Base-by-base conservation (phyloP, 2,329 filamentous ascomycete genomes). In the Fusarium praegraminearum region DNA sequence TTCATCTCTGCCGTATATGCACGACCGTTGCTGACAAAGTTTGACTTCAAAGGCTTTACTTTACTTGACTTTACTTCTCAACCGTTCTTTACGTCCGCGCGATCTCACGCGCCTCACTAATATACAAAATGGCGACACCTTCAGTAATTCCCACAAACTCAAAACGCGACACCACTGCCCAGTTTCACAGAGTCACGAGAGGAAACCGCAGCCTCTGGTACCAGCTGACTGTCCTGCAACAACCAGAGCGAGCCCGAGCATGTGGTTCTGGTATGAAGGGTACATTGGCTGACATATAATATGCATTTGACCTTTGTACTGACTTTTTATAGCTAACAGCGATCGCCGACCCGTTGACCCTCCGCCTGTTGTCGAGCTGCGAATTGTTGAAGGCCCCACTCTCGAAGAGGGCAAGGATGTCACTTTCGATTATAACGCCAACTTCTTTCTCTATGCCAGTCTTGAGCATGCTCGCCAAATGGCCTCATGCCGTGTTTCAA, bases 241-340 rank as follows among this genome's bases (percentile, higher is more conserved):
- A 98, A 79, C 96, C 96, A 22, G 92, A 97, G 82, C 92, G 94
- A 76, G 95, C 96, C 51, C 89, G 96, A 84, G 96, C 96, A 57
- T 99, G 96, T 80, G 96, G 96, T 76, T 94, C 94, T 57, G 96
- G 96, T 64, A 93, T 93, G 56, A 98, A 98, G 83, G 97, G 93
- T 97, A 86, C 81, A 91, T 74, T 41, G 35, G 41, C 43, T 60
- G 20, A 38, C 13, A 7, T 32, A n/a, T 36, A 53, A 15, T 50
- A 50, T 40, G 9, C 43, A 26, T 45, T 28, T 24, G n/a, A 32
- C 33, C 24, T 44, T 11, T 7, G 30, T 67, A 67, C 69, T 73
- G 73, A 73, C 65, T 41, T 43, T 35, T 11, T 69, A 64, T 55
- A 80, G 80, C 80, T 50, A 81, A 81, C 63, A 81, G 79, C 75